Evolutionary conservation across 2,329 filamentous ascomycete species (phyloP).

Genomic region (Akanthomyces muscarius): DNA sequence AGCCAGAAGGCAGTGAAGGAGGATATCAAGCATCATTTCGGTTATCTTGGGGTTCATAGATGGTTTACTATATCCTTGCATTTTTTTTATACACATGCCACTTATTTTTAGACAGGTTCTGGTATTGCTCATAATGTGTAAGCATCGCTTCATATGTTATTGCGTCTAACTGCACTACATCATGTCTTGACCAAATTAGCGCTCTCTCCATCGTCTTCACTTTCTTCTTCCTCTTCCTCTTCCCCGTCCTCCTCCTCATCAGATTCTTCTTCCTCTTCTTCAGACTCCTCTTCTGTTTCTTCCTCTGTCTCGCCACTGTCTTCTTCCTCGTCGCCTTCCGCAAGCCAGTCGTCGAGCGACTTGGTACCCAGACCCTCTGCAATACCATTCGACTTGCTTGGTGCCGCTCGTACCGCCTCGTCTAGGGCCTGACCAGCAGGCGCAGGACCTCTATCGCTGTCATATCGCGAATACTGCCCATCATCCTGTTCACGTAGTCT

Average conservation of each 20-base stretch:
- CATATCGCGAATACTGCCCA: conserved; percentile 28
- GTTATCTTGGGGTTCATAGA: not conserved
- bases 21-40: not conserved
- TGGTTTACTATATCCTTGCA: not conserved
- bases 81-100: not conserved
- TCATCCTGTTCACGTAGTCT: conserved; percentile 58
- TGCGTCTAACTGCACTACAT: conserved; percentile 9
- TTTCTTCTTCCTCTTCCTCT: conserved; percentile 41
- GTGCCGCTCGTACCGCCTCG: conserved; percentile 41
- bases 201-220: conserved; percentile 43
- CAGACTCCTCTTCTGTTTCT: conserved; percentile 48
- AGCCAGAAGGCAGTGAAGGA: too few species aligned
- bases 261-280: conserved; percentile 48
- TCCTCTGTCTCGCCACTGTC: conserved; percentile 48
- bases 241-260: conserved; percentile 42
- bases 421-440: conserved; percentile 64
- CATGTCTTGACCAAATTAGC: conserved; percentile 41
- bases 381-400: conserved; percentile 47
- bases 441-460: conserved; percentile 32
- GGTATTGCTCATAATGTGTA: not conserved
- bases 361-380: conserved; percentile 60
- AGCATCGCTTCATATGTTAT: conserved; percentile 1
- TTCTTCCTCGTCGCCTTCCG: conserved; percentile 61
- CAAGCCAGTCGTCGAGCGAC: conserved; percentile 90
- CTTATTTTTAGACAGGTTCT: not conserved